phyloP scores from a whole-genome alignment of 2,329 filamentous ascomycete species.

The Sordariomycetes sp. region DNA sequence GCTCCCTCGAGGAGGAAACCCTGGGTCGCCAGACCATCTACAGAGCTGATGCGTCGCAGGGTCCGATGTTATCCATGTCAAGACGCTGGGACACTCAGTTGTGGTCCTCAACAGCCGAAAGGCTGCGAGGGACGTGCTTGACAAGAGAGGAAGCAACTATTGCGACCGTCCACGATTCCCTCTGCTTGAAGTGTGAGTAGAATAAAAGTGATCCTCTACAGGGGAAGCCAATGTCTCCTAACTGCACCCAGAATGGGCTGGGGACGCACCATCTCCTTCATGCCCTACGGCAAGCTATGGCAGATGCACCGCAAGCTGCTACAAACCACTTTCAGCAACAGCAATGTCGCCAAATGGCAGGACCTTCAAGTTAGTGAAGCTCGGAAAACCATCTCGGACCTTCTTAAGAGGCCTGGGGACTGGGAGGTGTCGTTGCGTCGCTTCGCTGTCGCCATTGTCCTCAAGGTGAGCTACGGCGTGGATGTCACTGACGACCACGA shows the following conservation, averaged over 20 bases:
- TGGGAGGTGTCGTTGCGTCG: conserved; percentile 27
- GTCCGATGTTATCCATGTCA: conserved; percentile 22
- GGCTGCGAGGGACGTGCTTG: conserved; percentile 32
- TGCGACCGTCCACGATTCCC: conserved; percentile 34
- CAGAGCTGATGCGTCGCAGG: neutral
- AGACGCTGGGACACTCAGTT: conserved; percentile 21
- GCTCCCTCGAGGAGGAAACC: no score
- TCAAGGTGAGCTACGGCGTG: conserved; percentile 34
- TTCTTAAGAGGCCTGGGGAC: conserved; percentile 17
- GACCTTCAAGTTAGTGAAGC: conserved; percentile 25
- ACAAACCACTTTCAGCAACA: conserved; percentile 31
- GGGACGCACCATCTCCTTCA: conserved; percentile 34
- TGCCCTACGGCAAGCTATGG: conserved; percentile 30
- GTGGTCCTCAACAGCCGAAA: conserved; percentile 33
- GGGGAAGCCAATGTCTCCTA: neutral
- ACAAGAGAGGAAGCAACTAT: conserved; percentile 34
- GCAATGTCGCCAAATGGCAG: conserved; percentile 22
- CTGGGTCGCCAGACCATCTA: no score
- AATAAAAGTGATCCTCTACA: no score
- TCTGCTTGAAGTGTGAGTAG: conserved; percentile 20
- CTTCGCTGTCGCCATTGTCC: conserved; percentile 29
- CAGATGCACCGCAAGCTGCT: conserved; percentile 32
- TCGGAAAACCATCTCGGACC: conserved; percentile 15
- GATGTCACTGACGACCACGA: conserved; percentile 23
- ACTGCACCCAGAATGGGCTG: conserved; percentile 26